Conservation (phyloP, 345 rosid species). For the Heritiera littoralis region DNA sequence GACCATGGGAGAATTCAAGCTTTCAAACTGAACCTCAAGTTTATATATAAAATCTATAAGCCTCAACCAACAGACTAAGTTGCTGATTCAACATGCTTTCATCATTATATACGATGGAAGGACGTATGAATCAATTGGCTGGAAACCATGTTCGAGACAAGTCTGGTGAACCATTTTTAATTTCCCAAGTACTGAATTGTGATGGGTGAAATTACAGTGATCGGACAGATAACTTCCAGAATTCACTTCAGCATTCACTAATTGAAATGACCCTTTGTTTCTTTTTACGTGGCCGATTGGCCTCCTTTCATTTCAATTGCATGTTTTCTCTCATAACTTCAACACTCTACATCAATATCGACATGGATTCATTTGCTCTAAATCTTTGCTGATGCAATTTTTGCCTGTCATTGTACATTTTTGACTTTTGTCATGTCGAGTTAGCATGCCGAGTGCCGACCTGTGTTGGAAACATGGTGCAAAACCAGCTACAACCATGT, state of each 20-base stretch:
- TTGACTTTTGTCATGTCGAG: neutral
- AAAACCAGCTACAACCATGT: neutral
- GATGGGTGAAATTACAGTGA: conserved; percentile 32
- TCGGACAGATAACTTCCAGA: conserved; percentile 40
- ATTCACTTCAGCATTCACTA: conserved; percentile 33
- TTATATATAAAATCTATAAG: too few species aligned
- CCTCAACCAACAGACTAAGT: neutral
- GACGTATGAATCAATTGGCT: neutral
- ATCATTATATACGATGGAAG: neutral
- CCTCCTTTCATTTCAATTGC: conserved; percentile 4
- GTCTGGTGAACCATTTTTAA: neutral
- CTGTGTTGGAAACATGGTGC: neutral
- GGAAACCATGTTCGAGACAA: neutral
- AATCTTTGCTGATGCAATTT: neutral
- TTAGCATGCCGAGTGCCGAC: neutral
- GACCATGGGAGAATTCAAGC: too few species aligned
- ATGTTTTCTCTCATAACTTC: neutral
- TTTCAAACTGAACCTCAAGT: too few species aligned
- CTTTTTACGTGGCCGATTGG: neutral
- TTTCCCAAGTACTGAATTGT: conserved; percentile 4
- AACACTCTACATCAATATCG: neutral
- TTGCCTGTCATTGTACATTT: neutral
- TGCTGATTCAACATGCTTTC: neutral
- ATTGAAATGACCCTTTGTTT: conserved; percentile 21
- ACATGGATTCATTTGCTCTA: neutral